Evolutionary conservation across 179 eudicot genomes (phyloP), one percentile per base, ranked within the genome.

Genomic region (Camellia oleifera): DNA sequence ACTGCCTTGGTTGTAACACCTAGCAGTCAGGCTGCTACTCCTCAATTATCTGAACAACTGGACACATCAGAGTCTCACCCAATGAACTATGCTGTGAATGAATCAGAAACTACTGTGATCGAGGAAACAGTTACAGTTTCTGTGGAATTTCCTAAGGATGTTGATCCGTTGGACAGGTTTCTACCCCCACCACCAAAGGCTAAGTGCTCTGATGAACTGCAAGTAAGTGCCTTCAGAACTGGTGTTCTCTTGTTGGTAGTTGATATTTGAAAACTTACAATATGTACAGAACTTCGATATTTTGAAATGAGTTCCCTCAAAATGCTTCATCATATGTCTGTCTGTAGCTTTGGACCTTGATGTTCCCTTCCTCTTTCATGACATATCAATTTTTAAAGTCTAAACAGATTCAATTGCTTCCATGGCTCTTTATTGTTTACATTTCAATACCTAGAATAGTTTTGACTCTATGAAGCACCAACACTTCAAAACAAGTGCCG

Each of bases 161-260:
- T 85, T 78, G 93, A 89, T 79, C 90, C 90, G 10, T 69, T 96
- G 81, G 89, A 85, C 73, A 86, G 75, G 58, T 96, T 96, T 88
- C 96, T 96, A 53, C 97, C 93, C 17, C 89, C 99, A 42, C 94
- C 92, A 50, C 91, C 95, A 42, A 84, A 74, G 56, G 79, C 69
- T 45, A 91, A 84, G 82, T 95, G 98, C 86, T 85, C 95, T 46
- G 88, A 84, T 71, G 95, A 90, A 81, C 80, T 92, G 82, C 99
- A 96, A 83, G 98, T 94, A 83, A 74, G 90, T 77, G 9, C 64
- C 40, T 63, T 77, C n/a, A 14, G 10, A 54, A 58, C 69, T 61
- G 40, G 42, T 61, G 11, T 18, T 75, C 69, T 74, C 52, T n/a
- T 15, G 64, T 74, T 74, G 1, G 18, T 40, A 74, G 52, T 58